phyloP scores from a whole-genome alignment of 2,329 filamentous ascomycete species.

The Hypoxylon sp. region DNA sequence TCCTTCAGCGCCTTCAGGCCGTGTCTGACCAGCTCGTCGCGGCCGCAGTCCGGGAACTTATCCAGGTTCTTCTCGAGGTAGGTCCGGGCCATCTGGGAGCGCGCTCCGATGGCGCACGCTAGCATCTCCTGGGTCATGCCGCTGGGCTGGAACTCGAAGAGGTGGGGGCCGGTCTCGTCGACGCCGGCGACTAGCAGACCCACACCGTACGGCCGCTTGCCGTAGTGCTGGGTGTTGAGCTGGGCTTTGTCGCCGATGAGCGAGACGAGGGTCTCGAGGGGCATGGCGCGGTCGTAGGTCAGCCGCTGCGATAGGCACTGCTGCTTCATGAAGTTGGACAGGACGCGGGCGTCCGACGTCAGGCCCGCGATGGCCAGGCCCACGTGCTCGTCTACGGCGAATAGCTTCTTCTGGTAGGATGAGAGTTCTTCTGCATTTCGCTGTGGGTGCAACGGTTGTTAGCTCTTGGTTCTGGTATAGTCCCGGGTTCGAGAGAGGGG shows the following conservation, averaged over 20 bases:
- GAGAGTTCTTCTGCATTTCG: constrained; percentile 99
- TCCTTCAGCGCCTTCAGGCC: constrained; percentile 94
- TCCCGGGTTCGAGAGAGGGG: constrained; percentile 10
- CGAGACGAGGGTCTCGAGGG: constrained; percentile 87
- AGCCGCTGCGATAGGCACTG: constrained; percentile 96
- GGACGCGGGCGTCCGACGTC: constrained; percentile 96
- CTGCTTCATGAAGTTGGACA: constrained; percentile 99
- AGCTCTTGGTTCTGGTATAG: constrained; percentile 7
- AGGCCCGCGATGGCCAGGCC: constrained; percentile 97
- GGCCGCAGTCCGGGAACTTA: constrained; percentile 79
- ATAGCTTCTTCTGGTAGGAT: constrained; percentile 99
- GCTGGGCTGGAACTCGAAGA: constrained; percentile 98
- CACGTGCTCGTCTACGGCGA: constrained; percentile 94
- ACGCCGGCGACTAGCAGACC: constrained; percentile 93
- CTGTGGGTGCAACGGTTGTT: constrained; percentile 62
- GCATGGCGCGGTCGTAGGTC: constrained; percentile 94
- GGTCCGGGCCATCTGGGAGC: constrained; percentile 97
- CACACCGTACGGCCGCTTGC: constrained; percentile 95
- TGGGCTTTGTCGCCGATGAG: constrained; percentile 97
- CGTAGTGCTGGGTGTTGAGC: constrained; percentile 97
- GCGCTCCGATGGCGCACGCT: constrained; percentile 94
- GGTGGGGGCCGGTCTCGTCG: constrained; percentile 92
- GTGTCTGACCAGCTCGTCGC: constrained; percentile 92
- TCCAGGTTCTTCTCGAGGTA: constrained; percentile 96
- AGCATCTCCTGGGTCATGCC: constrained; percentile 98